Evolutionary conservation across 2,329 filamentous ascomycete species (phyloP).

Genomic region (Cladosporium sp.): DNA sequence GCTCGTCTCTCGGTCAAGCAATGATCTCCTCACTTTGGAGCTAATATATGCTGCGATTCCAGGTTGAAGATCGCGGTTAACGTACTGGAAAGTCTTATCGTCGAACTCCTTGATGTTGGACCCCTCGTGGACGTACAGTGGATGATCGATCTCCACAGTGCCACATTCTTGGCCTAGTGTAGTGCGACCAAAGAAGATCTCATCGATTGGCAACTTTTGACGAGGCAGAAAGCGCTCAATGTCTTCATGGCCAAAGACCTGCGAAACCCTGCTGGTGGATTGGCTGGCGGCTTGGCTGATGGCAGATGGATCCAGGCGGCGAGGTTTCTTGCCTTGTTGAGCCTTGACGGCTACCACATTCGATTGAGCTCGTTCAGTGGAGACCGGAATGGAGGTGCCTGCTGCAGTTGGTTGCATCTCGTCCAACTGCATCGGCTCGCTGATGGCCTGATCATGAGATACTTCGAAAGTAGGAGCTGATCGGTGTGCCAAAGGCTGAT

Average conservation of each 20-base stretch:
- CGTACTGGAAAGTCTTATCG: constrained; percentile 24
- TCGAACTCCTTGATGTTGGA: constrained; percentile 14
- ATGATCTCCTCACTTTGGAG: constrained; percentile 25
- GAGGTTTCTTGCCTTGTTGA: constrained; percentile 29
- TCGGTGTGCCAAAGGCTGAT: neutral
- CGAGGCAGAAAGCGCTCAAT: constrained; percentile 19
- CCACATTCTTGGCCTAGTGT: constrained; percentile 22
- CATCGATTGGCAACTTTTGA: constrained; percentile 24
- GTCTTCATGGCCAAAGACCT: neutral
- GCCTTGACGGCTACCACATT: constrained; percentile 29
- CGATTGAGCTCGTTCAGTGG: constrained; percentile 13
- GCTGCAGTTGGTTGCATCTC: neutral
- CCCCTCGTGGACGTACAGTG: constrained; percentile 10
- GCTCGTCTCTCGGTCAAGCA: constrained; percentile 17
- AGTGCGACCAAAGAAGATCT: constrained; percentile 33
- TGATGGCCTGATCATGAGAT: neutral
- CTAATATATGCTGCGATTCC: constrained; percentile 27
- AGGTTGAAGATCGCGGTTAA: constrained; percentile 8
- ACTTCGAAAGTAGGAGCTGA: neutral
- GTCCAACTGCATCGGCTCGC: neutral
- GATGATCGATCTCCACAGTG: neutral
- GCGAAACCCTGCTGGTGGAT: no score
- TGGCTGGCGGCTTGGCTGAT: neutral
- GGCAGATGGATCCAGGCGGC: constrained; percentile 12
- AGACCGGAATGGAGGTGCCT: neutral